Conservation (phyloP, 2,329 filamentous ascomycete species). For the Pyricularia sp. region DNA sequence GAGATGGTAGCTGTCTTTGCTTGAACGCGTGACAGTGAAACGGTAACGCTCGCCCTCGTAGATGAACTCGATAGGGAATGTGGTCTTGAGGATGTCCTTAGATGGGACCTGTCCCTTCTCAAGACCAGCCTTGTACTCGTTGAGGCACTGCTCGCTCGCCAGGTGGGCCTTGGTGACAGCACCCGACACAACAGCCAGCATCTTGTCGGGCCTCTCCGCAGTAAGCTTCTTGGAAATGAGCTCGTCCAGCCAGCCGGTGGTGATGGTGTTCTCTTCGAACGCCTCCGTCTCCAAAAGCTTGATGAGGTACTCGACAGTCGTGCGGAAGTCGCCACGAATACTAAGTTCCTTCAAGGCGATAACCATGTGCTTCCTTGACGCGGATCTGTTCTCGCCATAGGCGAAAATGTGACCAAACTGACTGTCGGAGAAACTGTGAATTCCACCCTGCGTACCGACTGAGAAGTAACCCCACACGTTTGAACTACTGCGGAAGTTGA, state of each 20-base stretch:
- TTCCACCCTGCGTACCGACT: slow-evolving; percentile 89
- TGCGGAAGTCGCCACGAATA: slow-evolving; percentile 98
- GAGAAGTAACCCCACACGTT: slow-evolving; percentile 99
- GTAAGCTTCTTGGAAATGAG: slow-evolving; percentile 97
- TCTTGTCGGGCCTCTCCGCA: slow-evolving; percentile 87
- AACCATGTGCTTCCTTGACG: slow-evolving; percentile 98
- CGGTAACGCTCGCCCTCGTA: slow-evolving; percentile 96
- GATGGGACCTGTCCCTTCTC: slow-evolving; percentile 97
- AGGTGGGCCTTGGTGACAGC: slow-evolving; percentile 92
- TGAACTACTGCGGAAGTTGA: slow-evolving; percentile 97
- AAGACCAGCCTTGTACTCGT: slow-evolving; percentile 77
- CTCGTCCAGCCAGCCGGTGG: slow-evolving; percentile 97
- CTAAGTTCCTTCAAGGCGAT: slow-evolving; percentile 96
- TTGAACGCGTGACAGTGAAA: slow-evolving; percentile 92
- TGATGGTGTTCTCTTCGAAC: slow-evolving; percentile 98
- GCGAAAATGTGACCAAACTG: slow-evolving; percentile 99
- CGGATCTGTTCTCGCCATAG: slow-evolving; percentile 93
- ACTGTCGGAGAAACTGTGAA: slow-evolving; percentile 98
- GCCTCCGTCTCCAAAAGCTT: slow-evolving; percentile 97
- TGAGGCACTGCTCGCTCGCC: slow-evolving; percentile 81
- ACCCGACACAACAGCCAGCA: slow-evolving; percentile 90
- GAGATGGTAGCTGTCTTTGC: slow-evolving; percentile 86
- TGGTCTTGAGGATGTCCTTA: slow-evolving; percentile 94
- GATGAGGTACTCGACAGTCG: slow-evolving; percentile 97
- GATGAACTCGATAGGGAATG: slow-evolving; percentile 97